Evolutionary conservation across 1,139 yeast genomes (phyloP), one percentile per base, ranked within the genome.

Genomic region (Scheffersomyces lignicola): DNA sequence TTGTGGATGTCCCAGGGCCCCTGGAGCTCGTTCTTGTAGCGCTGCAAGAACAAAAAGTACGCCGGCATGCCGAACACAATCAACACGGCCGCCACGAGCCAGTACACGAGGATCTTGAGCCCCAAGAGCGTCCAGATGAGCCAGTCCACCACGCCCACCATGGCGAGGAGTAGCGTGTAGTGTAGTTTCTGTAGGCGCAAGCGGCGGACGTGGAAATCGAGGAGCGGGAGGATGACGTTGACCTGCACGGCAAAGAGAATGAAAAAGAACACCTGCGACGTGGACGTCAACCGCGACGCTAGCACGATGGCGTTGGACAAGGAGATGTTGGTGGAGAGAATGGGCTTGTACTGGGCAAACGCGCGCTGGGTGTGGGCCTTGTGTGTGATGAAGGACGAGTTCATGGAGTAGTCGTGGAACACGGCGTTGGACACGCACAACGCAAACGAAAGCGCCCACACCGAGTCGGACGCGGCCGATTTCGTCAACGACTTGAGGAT

Each of bases 1-100:
- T 75, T 78, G 9, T 95, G 96, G 1, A 85, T 80, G 56, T 88
- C 96, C 96, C 96, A 88, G 0, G 96, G 96, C 0, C 96, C 96
- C 58, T 84, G 90, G 37, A 88, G 66, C 54, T 87, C 96, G 54
- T 87, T 86, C 57, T 88, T 88, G 54, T 87, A 87, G 58, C 79
- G 76, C 52, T 88, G 96, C 26, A 88, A 61, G 28, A 73, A 73
- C 36, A 86, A 59, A 47, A 86, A 81, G 62, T 87, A 83, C 29
- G 73, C 71, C 1, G 96, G 96, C 30, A 86, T 72, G 3, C 77
- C 62, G n/a, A 82, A 58, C 7, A 71, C 56, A 3, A 83, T 73
- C 35, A 68, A 54, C 2, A 68, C 42, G 36, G 79, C 80, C 4
- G 72, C 51, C 1, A 58, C 37, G 3, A 74, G 34, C 85, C 89